Evolutionary conservation across 2,329 filamentous ascomycete species (phyloP).

Genomic region (Aspergillus awamori): DNA sequence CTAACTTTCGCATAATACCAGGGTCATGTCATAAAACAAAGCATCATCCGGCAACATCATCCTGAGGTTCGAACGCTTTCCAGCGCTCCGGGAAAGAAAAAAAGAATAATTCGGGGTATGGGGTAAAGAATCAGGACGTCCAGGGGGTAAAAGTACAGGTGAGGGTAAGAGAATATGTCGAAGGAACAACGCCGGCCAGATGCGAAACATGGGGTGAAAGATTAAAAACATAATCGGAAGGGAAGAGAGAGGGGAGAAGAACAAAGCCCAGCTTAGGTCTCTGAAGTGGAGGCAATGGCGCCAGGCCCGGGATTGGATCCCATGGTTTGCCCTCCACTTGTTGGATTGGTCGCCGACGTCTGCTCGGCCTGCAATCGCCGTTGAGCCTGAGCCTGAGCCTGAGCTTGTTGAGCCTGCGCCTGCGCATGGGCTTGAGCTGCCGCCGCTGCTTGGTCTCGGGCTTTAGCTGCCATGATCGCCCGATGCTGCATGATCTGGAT

Average conservation of each 20-base stretch:
- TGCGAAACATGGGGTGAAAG: slow-evolving; percentile 28
- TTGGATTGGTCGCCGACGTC: slow-evolving; percentile 30
- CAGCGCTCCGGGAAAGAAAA: slow-evolving; percentile 14
- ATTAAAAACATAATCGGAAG: slow-evolving; percentile 17
- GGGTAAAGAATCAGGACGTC: slow-evolving; percentile 16
- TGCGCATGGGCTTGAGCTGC: slow-evolving; percentile 49
- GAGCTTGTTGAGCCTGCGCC: slow-evolving; percentile 46
- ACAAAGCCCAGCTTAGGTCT: slow-evolving; percentile 34
- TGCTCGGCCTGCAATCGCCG: slow-evolving; percentile 43
- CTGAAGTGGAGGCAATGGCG: slow-evolving; percentile 31
- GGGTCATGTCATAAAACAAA: slow-evolving; percentile 27
- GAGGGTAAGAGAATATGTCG: slow-evolving; percentile 22
- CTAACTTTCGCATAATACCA: slow-evolving; percentile 35
- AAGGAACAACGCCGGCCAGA: slow-evolving; percentile 38
- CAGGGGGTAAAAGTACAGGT: slow-evolving; percentile 33
- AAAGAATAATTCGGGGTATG: slow-evolving; percentile 7
- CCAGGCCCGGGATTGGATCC: slow-evolving; percentile 36
- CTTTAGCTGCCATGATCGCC: slow-evolving; percentile 51
- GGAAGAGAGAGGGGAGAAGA: slow-evolving; percentile 20
- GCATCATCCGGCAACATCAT: slow-evolving; percentile 25
- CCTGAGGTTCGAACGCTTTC: slow-evolving; percentile 23
- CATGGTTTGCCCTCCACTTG: slow-evolving; percentile 28
- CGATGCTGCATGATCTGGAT: slow-evolving; percentile 61
- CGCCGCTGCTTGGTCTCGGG: slow-evolving; percentile 45
- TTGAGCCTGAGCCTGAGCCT: slow-evolving; percentile 40